Evolutionary conservation across 2,329 filamentous ascomycete genomes (phyloP).

Genomic region (Aureobasidium mangrovei): DNA sequence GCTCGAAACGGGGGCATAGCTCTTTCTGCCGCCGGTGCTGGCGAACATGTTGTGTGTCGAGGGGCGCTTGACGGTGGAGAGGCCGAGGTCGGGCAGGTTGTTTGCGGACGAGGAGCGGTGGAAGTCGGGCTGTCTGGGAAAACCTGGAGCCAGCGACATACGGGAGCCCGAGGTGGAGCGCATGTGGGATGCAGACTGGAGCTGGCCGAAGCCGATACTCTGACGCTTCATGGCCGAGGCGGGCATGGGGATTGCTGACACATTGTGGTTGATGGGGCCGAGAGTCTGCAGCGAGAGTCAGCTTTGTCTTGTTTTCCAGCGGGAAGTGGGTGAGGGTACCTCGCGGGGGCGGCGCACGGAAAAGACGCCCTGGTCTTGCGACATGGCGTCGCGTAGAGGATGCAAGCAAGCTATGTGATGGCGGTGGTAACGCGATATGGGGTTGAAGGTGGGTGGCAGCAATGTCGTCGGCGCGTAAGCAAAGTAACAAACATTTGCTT

Average conservation of each 20-base stretch:
- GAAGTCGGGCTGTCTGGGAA: slow-evolving; percentile 81
- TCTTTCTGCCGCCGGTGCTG: slow-evolving; percentile 55
- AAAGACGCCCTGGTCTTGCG: slow-evolving; percentile 79
- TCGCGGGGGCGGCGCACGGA: slow-evolving; percentile 87
- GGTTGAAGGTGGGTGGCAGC: background rate
- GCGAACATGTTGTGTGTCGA: slow-evolving; percentile 63
- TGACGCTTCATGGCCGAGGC: slow-evolving; percentile 90
- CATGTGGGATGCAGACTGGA: slow-evolving; percentile 61
- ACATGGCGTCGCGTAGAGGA: slow-evolving; percentile 49
- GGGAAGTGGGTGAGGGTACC: slow-evolving; percentile 44
- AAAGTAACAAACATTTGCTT: background rate
- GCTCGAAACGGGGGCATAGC: slow-evolving; percentile 54
- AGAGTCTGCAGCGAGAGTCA: slow-evolving; percentile 57
- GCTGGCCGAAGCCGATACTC: slow-evolving; percentile 58
- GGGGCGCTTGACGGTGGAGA: slow-evolving; percentile 75
- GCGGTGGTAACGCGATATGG: background rate
- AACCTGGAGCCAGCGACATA: slow-evolving; percentile 74
- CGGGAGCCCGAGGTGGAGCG: slow-evolving; percentile 76
- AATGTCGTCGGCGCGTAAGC: slow-evolving; percentile 7
- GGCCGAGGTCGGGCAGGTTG: slow-evolving; percentile 68
- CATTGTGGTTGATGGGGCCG: slow-evolving; percentile 69
- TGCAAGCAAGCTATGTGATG: background rate
- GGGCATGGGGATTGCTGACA: slow-evolving; percentile 76
- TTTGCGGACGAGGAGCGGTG: slow-evolving; percentile 66
- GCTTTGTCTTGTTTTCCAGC: background rate